phyloP scores from a whole-genome alignment of 2,329 filamentous ascomycete genomes.

The Fragosphaeria purpurea region DNA sequence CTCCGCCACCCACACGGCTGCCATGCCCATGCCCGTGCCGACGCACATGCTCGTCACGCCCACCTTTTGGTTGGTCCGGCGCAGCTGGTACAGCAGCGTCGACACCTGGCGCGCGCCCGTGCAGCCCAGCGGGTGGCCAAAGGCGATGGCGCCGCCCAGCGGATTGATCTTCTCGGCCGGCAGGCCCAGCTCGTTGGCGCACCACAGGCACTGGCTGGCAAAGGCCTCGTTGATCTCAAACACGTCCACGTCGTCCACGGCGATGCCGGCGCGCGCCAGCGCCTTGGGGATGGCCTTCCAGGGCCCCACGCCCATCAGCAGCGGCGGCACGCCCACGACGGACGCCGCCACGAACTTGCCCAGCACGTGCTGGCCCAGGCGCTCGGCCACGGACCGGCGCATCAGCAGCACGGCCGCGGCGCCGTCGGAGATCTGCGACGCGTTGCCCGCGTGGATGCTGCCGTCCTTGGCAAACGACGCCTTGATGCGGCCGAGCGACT shows the following conservation, averaged over 20 bases:
- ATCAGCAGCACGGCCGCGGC: constrained; percentile 92
- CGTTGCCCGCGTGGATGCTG: constrained; percentile 87
- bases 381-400: constrained; percentile 84
- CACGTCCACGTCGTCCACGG: constrained; percentile 86
- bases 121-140: constrained; percentile 89
- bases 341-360: constrained; percentile 86
- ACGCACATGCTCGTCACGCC: constrained; percentile 95
- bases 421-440: constrained; percentile 89
- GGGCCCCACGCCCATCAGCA: constrained; percentile 93
- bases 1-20: constrained; percentile 90
- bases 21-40: constrained; percentile 97
- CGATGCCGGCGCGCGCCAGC: constrained; percentile 76
- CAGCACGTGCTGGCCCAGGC: constrained; percentile 76
- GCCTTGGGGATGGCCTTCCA: constrained; percentile 94
- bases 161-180: constrained; percentile 87
- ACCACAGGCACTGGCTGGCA: constrained; percentile 90
- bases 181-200: constrained; percentile 75
- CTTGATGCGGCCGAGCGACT: constrained; percentile 83
- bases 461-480: constrained; percentile 87
- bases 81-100: constrained; percentile 83
- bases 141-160: constrained; percentile 92
- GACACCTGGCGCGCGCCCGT: constrained; percentile 90
- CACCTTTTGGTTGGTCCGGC: constrained; percentile 71
- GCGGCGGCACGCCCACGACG: constrained; percentile 78
- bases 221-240: constrained; percentile 99